phyloP scores from a whole-genome alignment of 495 filamentous ascomycete species.

The Neurospora pannonica region DNA sequence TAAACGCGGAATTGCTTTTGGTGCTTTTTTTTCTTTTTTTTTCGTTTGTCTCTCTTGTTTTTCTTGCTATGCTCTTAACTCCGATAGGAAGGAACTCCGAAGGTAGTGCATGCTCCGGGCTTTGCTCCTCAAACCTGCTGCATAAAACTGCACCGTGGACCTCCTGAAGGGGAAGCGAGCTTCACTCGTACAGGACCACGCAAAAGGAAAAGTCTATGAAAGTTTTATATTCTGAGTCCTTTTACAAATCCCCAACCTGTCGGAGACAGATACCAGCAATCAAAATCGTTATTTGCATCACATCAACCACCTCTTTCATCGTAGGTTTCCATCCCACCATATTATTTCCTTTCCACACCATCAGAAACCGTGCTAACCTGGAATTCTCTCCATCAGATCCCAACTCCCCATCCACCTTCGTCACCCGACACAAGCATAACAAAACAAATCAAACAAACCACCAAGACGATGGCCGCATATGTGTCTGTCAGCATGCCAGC shows the following conservation, averaged over 20 bases:
- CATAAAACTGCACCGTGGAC: neutral
- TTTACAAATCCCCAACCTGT: neutral
- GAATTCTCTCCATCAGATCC: neutral
- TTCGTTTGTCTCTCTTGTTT: neutral
- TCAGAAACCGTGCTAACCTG: neutral
- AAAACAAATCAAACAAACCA: neutral
- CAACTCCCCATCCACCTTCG: neutral
- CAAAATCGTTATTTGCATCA: neutral
- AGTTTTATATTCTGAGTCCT: neutral
- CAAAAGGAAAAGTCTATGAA: neutral
- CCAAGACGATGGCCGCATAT: neutral
- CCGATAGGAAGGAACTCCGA: neutral
- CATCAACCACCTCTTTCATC: neutral
- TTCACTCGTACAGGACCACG: neutral
- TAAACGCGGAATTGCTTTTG: neutral
- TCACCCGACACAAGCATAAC: neutral
- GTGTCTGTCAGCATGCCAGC: neutral
- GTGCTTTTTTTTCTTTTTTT: neutral
- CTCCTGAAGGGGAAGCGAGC: neutral
- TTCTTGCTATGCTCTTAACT: neutral
- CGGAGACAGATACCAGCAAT: neutral
- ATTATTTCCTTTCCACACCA: neutral
- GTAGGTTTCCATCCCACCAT: neutral
- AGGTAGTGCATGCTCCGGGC: neutral
- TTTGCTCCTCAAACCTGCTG: neutral